Conservation (phyloP, 108 stramenopile genomes). For the Cyclotella baltica region DNA sequence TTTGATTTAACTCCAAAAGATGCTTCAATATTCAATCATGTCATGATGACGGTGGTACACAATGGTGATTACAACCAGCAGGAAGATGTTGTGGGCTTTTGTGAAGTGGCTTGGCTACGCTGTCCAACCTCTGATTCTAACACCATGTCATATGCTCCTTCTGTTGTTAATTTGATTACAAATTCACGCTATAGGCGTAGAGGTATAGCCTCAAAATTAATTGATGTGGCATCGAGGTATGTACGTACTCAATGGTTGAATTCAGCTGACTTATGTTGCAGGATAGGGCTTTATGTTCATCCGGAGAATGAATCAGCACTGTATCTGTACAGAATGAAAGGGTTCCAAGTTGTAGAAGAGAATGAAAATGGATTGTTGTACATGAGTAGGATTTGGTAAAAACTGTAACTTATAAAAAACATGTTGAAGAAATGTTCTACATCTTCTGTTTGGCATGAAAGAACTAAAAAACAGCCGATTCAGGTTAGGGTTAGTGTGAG, state of each 20-base stretch:
- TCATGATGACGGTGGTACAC: constrained; percentile 75
- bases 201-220: constrained; percentile 69
- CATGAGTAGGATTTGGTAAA: constrained; percentile 24
- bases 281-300: constrained; percentile 72
- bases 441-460: no score
- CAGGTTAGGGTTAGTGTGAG: no score
- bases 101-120: constrained; percentile 61
- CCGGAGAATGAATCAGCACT: constrained; percentile 63
- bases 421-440: no score
- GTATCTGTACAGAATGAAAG: constrained; percentile 59
- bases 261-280: not conserved
- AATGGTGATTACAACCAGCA: not conserved
- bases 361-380: constrained; percentile 44
- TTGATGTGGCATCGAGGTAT: constrained; percentile 58
- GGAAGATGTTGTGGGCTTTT: constrained; percentile 8
- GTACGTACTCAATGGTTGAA: constrained; percentile 47
- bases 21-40: constrained; percentile 61
- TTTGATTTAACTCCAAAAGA: constrained; percentile 68
- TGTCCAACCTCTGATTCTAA: constrained; percentile 2
- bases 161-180: constrained; percentile 73
- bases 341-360: constrained; percentile 46
- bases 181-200: constrained; percentile 59
- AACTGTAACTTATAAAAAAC: no score
- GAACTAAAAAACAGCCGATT: no score
- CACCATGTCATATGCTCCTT: constrained; percentile 37